Evolutionary conservation across 2,329 filamentous ascomycete species (phyloP).

Genomic region (Colletotrichum tanaceti): DNA sequence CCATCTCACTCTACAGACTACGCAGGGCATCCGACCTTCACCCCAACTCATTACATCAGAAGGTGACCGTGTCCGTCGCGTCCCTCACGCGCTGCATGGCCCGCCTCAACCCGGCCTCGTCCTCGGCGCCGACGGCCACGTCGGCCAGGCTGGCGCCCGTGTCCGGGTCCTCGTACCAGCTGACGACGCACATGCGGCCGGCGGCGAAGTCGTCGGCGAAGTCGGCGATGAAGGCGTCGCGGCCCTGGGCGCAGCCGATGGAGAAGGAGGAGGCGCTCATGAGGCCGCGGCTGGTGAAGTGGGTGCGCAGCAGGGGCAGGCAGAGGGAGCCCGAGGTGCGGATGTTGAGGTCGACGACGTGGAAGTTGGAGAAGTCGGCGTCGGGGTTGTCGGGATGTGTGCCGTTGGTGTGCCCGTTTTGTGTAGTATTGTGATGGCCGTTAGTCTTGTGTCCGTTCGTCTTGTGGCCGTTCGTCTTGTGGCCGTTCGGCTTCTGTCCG

Average conservation of each 20-base stretch:
- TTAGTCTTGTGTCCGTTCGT: constrained; percentile 6
- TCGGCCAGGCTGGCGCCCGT: constrained; percentile 46
- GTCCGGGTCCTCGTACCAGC: constrained; percentile 49
- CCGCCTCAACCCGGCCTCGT: constrained; percentile 42
- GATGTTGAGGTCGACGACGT: constrained; percentile 52
- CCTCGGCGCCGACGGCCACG: constrained; percentile 48
- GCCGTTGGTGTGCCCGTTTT: not conserved
- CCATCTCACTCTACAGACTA: too few species aligned
- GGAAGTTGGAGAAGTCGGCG: constrained; percentile 37
- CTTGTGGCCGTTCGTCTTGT: constrained; percentile 10
- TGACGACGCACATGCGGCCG: constrained; percentile 48
- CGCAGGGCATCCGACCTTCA: too few species aligned
- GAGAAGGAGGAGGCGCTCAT: constrained; percentile 47
- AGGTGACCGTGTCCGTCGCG: constrained; percentile 47
- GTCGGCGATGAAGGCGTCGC: constrained; percentile 45
- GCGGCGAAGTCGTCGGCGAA: constrained; percentile 45
- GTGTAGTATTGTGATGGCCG: not conserved
- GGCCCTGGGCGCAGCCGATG: constrained; percentile 41
- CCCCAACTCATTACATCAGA: constrained; percentile 52
- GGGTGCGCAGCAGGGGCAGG: constrained; percentile 46
- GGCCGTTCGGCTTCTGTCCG: not conserved
- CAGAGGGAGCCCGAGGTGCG: constrained; percentile 49
- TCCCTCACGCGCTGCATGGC: constrained; percentile 45
- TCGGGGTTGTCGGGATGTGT: not conserved
- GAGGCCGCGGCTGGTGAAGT: constrained; percentile 47